phyloP scores from a whole-genome alignment of 768 basidiomycete genomes.

The Multifurca ochricompacta region DNA sequence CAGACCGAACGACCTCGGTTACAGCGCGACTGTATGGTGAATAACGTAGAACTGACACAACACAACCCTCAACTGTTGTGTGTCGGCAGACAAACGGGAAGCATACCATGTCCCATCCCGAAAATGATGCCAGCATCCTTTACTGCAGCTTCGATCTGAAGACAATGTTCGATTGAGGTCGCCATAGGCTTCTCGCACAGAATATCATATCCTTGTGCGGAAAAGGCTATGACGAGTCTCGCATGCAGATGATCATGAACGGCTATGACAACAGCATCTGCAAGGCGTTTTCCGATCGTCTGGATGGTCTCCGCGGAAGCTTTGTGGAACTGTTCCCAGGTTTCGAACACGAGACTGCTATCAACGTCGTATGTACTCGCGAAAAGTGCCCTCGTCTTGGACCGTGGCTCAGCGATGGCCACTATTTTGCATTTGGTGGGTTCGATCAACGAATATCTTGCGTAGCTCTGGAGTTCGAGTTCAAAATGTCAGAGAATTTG shows the following conservation, averaged over 20 bases:
- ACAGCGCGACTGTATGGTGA: slow-evolving; percentile 75
- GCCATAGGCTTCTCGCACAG: slow-evolving; percentile 94
- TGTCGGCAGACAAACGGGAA: not conserved
- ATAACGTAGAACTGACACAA: slow-evolving; percentile 68
- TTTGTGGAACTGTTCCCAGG: slow-evolving; percentile 62
- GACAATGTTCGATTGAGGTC: slow-evolving; percentile 60
- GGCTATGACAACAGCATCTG: slow-evolving; percentile 74
- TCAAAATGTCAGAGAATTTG: not conserved
- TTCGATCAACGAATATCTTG: slow-evolving; percentile 47
- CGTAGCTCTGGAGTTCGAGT: slow-evolving; percentile 43
- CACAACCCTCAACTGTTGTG: no score
- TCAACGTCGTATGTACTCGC: slow-evolving; percentile 53
- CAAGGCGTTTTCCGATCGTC: slow-evolving; percentile 60
- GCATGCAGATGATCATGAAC: slow-evolving; percentile 78
- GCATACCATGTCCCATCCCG: slow-evolving; percentile 78
- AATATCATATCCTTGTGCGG: slow-evolving; percentile 77
- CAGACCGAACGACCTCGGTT: slow-evolving; percentile 60
- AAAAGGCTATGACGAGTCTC: slow-evolving; percentile 67
- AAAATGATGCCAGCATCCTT: slow-evolving; percentile 67
- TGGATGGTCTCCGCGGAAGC: slow-evolving; percentile 61
- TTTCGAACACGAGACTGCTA: slow-evolving; percentile 56
- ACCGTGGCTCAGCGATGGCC: slow-evolving; percentile 78
- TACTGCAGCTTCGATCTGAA: slow-evolving; percentile 67
- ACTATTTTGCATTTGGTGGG: slow-evolving; percentile 70
- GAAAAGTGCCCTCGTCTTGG: slow-evolving; percentile 52